Percentiles rank a stretch among this genome's conserved stretches.
Evolutionary conservation across 345 rosid genomes (phyloP).

Genomic region (Lepidium didymum): DNA sequence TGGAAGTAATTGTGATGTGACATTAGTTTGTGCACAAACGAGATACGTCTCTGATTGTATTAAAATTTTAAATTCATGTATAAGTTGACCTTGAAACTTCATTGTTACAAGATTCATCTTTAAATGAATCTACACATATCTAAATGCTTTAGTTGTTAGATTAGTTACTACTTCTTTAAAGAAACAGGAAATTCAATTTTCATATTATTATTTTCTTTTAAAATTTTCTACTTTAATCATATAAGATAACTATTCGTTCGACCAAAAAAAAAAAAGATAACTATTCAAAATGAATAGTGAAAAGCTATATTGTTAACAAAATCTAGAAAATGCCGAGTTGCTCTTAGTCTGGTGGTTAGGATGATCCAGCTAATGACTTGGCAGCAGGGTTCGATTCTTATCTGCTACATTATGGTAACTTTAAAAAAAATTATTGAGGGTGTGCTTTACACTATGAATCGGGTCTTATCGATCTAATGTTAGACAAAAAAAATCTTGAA

Average conservation of each 20-base stretch:
- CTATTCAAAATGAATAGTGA: background rate
- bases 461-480: too few species aligned
- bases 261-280: too few species aligned
- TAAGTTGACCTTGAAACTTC: constrained; percentile 13
- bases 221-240: background rate
- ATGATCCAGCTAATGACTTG: too few species aligned
- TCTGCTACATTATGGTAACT: too few species aligned
- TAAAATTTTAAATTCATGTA: background rate
- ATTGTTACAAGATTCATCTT: background rate
- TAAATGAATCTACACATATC: constrained; percentile 3
- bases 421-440: too few species aligned
- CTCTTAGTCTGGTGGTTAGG: too few species aligned
- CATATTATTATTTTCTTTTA: background rate
- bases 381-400: too few species aligned
- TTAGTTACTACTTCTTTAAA: constrained; percentile 14
- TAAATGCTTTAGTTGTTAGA: constrained; percentile 11
- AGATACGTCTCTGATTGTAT: constrained; percentile 23
- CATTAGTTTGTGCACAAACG: constrained; percentile 27
- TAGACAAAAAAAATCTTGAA: too few species aligned
- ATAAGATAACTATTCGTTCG: too few species aligned
- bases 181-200: background rate
- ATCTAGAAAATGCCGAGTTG: background rate
- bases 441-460: too few species aligned
- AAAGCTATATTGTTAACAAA: background rate
- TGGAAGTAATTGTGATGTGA: constrained; percentile 16